A percentile compares a stretch with the other conserved stretches of the same genome.
Evolutionary conservation across 345 rosid species (phyloP).

Genomic region (Nasturtium officinale): DNA sequence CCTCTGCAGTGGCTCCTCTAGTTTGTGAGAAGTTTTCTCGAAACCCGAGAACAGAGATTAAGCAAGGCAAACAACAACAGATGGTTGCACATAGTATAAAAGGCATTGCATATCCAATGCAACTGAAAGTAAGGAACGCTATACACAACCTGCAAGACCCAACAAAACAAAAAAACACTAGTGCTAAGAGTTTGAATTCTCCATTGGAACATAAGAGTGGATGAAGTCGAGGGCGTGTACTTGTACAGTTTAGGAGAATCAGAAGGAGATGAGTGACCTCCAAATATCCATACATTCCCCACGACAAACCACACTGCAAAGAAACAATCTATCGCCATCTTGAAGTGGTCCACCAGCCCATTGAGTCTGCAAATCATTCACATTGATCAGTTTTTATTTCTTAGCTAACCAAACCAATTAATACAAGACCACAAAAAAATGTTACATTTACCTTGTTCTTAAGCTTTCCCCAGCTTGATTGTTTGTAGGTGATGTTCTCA

Average conservation of each 20-base stretch:
- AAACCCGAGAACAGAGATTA: constrained; percentile 79
- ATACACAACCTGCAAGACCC: constrained; percentile 74
- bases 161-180: constrained; percentile 26
- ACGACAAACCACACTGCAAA: constrained; percentile 97
- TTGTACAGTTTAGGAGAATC: constrained; percentile 92
- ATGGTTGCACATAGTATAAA: constrained; percentile 88
- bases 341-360: constrained; percentile 75
- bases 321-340: constrained; percentile 91
- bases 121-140: constrained; percentile 88
- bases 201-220: neutral
- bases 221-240: constrained; percentile 39
- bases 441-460: constrained; percentile 51
- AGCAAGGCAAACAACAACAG: constrained; percentile 91
- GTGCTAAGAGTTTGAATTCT: neutral
- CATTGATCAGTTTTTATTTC: neutral
- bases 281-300: constrained; percentile 94
- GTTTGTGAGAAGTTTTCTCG: constrained; percentile 74
- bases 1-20: constrained; percentile 75
- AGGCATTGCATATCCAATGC: constrained; percentile 94
- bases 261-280: constrained; percentile 70
- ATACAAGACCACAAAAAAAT: neutral
- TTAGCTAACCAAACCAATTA: constrained; percentile 4
- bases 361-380: constrained; percentile 55
- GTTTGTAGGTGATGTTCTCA: constrained; percentile 40
- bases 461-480: constrained; percentile 46